Conservation (phyloP, 106 monocot genomes). For the Apostasia shenzhenica region DNA sequence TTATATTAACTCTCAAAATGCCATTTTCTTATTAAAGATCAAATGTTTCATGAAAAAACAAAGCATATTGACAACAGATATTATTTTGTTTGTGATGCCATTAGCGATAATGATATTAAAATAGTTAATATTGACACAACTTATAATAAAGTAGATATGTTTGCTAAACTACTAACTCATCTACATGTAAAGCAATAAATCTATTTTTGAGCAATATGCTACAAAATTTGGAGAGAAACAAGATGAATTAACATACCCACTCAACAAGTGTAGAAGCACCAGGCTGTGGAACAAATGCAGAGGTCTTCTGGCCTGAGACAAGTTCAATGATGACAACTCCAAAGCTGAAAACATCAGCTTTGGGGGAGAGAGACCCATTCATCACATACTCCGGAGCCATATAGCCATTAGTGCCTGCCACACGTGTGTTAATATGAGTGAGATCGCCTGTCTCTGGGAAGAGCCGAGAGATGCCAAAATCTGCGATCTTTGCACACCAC, state of each 20-base stretch:
- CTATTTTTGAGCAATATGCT: background rate
- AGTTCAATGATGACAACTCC: conserved; percentile 68
- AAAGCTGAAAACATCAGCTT: conserved; percentile 78
- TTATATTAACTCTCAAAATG: no score
- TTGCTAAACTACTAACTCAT: no score
- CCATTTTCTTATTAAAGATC: no score
- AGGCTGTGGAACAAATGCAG: conserved; percentile 19
- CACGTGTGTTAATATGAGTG: conserved; percentile 54
- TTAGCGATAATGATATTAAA: no score
- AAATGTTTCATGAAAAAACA: no score
- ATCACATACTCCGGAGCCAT: conserved; percentile 86
- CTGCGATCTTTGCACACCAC: conserved; percentile 69
- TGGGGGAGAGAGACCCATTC: conserved; percentile 57
- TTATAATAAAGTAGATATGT: no score
- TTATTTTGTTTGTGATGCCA: no score
- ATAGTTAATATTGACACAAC: no score
- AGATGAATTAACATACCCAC: conserved; percentile 32
- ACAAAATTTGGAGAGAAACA: background rate
- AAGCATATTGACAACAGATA: no score
- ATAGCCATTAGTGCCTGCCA: conserved; percentile 78
- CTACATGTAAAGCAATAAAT: background rate
- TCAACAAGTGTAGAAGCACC: conserved; percentile 57
- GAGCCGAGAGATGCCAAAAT: conserved; percentile 75
- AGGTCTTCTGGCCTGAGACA: conserved; percentile 57
- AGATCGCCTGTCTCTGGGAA: conserved; percentile 39